These are phyloP conservation scores for Melaleuca alternifolia DNA, from an alignment of 345 rosid genomes.

Conservation along the genomic window DNA sequence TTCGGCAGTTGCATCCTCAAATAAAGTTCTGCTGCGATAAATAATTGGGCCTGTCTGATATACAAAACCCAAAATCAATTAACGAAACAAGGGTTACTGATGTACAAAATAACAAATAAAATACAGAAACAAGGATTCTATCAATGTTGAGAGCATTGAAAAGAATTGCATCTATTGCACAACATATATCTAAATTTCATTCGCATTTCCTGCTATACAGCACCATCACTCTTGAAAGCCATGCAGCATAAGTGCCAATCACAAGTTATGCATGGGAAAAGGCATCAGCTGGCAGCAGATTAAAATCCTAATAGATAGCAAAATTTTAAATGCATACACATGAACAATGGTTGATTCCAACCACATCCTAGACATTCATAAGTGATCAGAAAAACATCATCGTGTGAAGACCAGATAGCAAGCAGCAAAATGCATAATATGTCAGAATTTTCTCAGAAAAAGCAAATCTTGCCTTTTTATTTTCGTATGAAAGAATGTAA, in stretches of 20 bases:
- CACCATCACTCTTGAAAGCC: not conserved
- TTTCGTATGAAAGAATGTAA: not conserved
- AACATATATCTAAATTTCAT: not conserved
- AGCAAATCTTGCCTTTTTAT: not conserved
- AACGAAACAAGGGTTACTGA: not conserved
- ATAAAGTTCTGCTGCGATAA: constrained; percentile 77
- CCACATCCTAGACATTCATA: not conserved
- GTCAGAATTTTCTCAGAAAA: not conserved
- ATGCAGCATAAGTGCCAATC: not conserved
- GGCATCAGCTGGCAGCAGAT: not conserved
- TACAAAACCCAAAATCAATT: constrained; percentile 18
- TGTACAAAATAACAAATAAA: not conserved
- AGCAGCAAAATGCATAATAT: not conserved
- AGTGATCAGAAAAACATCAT: not conserved
- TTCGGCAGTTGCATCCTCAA: constrained; percentile 86
- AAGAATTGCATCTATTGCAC: not conserved
- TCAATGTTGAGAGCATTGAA: not conserved
- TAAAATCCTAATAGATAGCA: not conserved
- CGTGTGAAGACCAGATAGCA: not conserved
- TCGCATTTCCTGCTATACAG: not conserved
- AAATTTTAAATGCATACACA: not conserved
- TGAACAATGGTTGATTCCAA: not conserved
- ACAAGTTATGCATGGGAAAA: not conserved
- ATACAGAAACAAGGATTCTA: not conserved
- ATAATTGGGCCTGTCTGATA: constrained; percentile 60